These are phyloP conservation scores for Lippia alba DNA, from an alignment of 305 asterid species.

Conservation along the genomic window DNA sequence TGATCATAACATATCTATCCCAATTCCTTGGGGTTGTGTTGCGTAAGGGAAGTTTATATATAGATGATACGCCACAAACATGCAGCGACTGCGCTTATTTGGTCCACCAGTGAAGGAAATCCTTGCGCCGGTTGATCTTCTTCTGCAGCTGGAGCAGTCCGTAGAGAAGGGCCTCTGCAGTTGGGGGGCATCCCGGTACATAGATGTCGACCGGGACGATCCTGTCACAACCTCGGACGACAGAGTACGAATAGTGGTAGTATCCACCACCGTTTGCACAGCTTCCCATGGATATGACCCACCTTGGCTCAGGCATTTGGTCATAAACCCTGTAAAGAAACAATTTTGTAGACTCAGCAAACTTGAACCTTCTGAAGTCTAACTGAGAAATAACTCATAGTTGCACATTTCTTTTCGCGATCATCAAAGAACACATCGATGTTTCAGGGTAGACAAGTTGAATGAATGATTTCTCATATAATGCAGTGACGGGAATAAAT, in stretches of 20 bases:
- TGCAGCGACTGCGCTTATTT: conserved; percentile 36
- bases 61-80: conserved; percentile 36
- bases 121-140: conserved; percentile 70
- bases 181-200: conserved; percentile 80
- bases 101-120: conserved; percentile 79
- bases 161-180: conserved; percentile 70
- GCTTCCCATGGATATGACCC: conserved; percentile 83
- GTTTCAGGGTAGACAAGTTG: not conserved
- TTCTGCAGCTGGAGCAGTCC: conserved; percentile 72
- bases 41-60: not conserved
- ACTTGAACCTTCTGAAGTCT: not conserved
- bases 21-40: not conserved
- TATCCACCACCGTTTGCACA: conserved; percentile 87
- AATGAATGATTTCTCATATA: not conserved
- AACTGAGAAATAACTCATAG: not conserved
- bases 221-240: conserved; percentile 72
- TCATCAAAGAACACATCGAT: not conserved
- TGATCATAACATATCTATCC: conserved; percentile 11
- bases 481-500: not conserved
- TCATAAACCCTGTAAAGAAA: conserved; percentile 59
- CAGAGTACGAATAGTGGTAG: conserved; percentile 76
- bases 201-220: conserved; percentile 76
- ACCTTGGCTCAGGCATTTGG: conserved; percentile 86
- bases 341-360: not conserved
- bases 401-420: not conserved